Conservation (phyloP, 2,329 filamentous ascomycete genomes). For the Torrubiellomyces zombiae region DNA sequence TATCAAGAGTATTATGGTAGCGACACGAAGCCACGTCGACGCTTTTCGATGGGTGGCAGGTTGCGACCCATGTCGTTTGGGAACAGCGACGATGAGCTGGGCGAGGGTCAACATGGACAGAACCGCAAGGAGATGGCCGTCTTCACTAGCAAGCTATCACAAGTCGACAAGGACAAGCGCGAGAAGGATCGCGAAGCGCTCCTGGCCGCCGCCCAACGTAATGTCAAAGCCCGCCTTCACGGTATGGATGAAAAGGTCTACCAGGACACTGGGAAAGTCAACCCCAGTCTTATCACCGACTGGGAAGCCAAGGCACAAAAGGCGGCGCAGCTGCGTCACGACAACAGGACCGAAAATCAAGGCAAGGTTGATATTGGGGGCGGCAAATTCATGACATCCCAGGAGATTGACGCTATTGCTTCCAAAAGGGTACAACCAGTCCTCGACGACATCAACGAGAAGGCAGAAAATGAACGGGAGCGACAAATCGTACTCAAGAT, state of each 20-base stretch:
- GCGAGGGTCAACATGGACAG: conserved; percentile 52
- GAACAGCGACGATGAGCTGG: conserved; percentile 44
- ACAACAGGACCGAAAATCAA: conserved; percentile 37
- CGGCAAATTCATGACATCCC: conserved; percentile 62
- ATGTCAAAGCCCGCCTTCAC: conserved; percentile 64
- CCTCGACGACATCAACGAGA: conserved; percentile 68
- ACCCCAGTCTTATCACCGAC: conserved; percentile 49
- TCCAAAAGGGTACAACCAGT: conserved; percentile 63
- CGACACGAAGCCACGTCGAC: conserved; percentile 19
- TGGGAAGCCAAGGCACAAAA: conserved; percentile 67
- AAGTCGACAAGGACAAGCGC: conserved; percentile 58
- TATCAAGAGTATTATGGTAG: conserved; percentile 65
- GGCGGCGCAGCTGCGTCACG: conserved; percentile 48
- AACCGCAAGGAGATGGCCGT: conserved; percentile 62
- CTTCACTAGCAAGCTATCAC: conserved; percentile 49
- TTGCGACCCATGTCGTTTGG: conserved; percentile 45
- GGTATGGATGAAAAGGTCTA: conserved; percentile 71
- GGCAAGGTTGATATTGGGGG: conserved; percentile 55
- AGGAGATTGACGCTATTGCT: conserved; percentile 67
- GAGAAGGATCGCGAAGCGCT: conserved; percentile 59
- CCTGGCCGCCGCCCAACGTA: conserved; percentile 64
- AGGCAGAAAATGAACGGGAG: conserved; percentile 55
- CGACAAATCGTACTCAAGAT: conserved; percentile 48
- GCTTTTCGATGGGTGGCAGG: conserved; percentile 36
- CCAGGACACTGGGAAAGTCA: conserved; percentile 56